A percentile compares a stretch with the other conserved stretches of the same genome.
phyloP scores from a whole-genome alignment of 2,329 filamentous ascomycete species.

The Daldinia eschscholtzii region DNA sequence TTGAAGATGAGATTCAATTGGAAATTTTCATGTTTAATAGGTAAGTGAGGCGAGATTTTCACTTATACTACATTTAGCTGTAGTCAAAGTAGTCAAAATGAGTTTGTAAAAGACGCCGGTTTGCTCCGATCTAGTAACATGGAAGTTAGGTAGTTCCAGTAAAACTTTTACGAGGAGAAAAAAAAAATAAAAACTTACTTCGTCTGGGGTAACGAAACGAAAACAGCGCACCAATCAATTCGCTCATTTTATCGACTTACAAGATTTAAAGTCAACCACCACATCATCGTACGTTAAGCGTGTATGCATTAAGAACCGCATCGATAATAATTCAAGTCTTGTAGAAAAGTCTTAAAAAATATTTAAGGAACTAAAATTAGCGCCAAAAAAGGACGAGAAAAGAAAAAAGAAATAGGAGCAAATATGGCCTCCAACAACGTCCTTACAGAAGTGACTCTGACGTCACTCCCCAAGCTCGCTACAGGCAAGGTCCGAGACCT shows the following conservation, averaged over 20 bases:
- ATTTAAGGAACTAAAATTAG: neutral
- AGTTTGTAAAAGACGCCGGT: constrained; percentile 28
- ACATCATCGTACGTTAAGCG: constrained; percentile 11
- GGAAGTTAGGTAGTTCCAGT: constrained; percentile 8
- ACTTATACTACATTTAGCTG: neutral
- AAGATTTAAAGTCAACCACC: constrained; percentile 4
- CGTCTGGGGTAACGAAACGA: constrained; percentile 15
- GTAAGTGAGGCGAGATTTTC: constrained; percentile 1
- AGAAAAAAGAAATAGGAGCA: constrained; percentile 8
- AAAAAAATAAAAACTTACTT: constrained; percentile 15
- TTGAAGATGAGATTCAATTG: neutral
- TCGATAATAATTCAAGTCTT: neutral
- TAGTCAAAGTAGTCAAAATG: constrained; percentile 5
- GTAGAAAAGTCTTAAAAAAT: neutral
- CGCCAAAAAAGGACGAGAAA: constrained; percentile 11
- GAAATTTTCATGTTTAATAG: constrained; percentile 1
- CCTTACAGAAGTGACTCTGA: constrained; percentile 49
- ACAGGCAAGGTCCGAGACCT: constrained; percentile 82
- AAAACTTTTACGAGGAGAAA: constrained; percentile 25
- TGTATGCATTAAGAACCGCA: neutral
- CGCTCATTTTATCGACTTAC: constrained; percentile 13
- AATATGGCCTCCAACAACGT: constrained; percentile 41
- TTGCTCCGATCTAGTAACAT: constrained; percentile 33
- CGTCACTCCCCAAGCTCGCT: constrained; percentile 52
- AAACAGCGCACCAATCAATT: constrained; percentile 33